Evolutionary conservation across 202 grass and related monocot species (phyloP), one percentile per base, ranked within the genome.

Genomic region (Schoenoplectus triqueter): DNA sequence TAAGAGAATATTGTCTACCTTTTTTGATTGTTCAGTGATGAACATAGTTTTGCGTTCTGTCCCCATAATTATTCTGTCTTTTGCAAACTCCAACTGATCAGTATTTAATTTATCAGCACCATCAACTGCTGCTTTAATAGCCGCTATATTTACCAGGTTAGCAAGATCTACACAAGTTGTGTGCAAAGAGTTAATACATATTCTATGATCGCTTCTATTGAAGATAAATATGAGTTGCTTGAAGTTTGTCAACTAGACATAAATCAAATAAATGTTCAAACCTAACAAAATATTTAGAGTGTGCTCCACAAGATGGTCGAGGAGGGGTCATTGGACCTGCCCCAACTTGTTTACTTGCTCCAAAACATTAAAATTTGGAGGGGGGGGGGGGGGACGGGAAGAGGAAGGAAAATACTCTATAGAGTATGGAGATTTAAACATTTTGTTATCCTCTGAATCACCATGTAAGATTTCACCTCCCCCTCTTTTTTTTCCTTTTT

Each of bases 1-100:
- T 7, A 83, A 87, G 55, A 84, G 76, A 62, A 89, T 82, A 40
- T 83, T 54, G 4, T 69, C 85, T 89, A 68, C 96, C 92, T 99
- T 99, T 81, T 86, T 99, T 0, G 96, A 99, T 85, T 96, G 93
- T 67, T 96, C 89, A 70, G 96, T 91, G 73, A 99, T 84, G 77
- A 91, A 99, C 96, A 99, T 94, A 82, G 92, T 87, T 89, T 92
- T 99, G 86, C 96, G 90, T 82, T 99, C 93, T 73, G 93, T 99
- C 84, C 96, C 96, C 96, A 94, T 99, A 60, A 99, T 88, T 85
- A 99, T 96, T 87, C 96, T 89, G 84, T 99, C 96, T 88, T 99
- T 99, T 1, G 96, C 96, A 72, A 94, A 99, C 71, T 99, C 96
- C 87, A 96, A 90, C 47, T 99, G 93, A 69, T 70, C 72, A 77